Evolutionary conservation across 495 filamentous ascomycete species (phyloP).

Genomic region (Neurospora hispaniola): DNA sequence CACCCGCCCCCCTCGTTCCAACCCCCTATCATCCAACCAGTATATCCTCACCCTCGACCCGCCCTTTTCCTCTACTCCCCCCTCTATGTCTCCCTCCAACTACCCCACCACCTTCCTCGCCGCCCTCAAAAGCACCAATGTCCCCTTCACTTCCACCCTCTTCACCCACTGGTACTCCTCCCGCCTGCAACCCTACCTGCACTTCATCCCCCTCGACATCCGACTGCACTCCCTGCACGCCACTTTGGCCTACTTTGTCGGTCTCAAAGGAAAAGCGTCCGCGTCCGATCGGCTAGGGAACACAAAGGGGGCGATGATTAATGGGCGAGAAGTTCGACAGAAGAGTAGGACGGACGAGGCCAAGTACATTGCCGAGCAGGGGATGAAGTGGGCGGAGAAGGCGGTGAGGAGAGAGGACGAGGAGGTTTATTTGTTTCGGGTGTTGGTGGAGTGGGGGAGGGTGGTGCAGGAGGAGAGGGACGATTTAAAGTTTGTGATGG

Average conservation of each 20-base stretch:
- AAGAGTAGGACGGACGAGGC: slow-evolving; percentile 27
- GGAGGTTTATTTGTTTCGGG: slow-evolving; percentile 71
- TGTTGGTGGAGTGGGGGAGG: slow-evolving; percentile 67
- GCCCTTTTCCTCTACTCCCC: neutral
- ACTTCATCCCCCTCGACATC: slow-evolving; percentile 68
- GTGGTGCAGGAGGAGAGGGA: slow-evolving; percentile 54
- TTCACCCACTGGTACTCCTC: slow-evolving; percentile 70
- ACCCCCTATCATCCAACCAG: slow-evolving; percentile 11
- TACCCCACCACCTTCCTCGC: slow-evolving; percentile 28
- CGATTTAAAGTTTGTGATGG: slow-evolving; percentile 19
- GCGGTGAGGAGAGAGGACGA: slow-evolving; percentile 70
- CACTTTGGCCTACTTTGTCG: slow-evolving; percentile 53
- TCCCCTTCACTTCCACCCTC: slow-evolving; percentile 54
- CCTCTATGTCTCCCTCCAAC: neutral
- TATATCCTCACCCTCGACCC: slow-evolving; percentile 57
- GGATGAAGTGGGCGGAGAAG: slow-evolving; percentile 51
- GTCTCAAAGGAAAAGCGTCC: slow-evolving; percentile 15
- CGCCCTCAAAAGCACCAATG: slow-evolving; percentile 38
- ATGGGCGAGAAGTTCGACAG: slow-evolving; percentile 35
- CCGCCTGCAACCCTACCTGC: slow-evolving; percentile 59
- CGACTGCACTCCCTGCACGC: slow-evolving; percentile 55
- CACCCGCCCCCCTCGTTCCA: neutral
- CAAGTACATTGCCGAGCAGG: slow-evolving; percentile 54
- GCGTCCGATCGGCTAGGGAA: neutral
- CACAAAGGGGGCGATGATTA: slow-evolving; percentile 23